Conservation (phyloP, 495 filamentous ascomycete species). For the Clohesyomyces aquaticus region DNA sequence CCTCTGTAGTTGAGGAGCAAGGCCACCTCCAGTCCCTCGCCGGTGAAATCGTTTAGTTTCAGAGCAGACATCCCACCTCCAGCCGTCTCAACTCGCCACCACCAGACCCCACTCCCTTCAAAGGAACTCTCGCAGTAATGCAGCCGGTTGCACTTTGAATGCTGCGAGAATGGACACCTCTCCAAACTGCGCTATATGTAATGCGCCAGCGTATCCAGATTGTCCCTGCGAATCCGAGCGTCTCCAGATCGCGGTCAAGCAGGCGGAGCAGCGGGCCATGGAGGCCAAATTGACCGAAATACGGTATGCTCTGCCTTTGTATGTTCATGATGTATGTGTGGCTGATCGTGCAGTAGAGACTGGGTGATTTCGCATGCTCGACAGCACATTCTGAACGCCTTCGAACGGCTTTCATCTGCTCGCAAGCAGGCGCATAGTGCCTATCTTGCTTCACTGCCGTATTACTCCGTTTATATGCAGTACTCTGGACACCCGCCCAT, state of each 20-base stretch:
- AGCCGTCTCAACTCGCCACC: neutral
- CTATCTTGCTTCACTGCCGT: conserved; percentile 61
- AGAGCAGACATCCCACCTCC: conserved; percentile 14
- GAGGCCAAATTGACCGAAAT: conserved; percentile 64
- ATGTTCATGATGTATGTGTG: conserved; percentile 8
- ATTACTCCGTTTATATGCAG: conserved; percentile 58
- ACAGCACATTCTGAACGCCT: conserved; percentile 70
- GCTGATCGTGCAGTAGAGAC: conserved; percentile 49
- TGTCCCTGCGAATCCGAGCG: conserved; percentile 73
- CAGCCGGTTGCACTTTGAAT: conserved; percentile 11
- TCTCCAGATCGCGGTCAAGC: conserved; percentile 65
- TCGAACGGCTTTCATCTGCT: conserved; percentile 61
- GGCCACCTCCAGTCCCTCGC: conserved; percentile 21
- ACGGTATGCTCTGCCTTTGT: conserved; percentile 52
- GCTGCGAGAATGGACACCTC: conserved; percentile 36
- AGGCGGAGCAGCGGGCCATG: conserved; percentile 68
- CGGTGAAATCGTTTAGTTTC: conserved; percentile 26
- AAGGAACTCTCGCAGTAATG: conserved; percentile 17
- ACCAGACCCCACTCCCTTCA: neutral
- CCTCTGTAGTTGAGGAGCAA: conserved; percentile 24
- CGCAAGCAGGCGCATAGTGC: conserved; percentile 61
- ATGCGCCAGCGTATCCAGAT: conserved; percentile 57
- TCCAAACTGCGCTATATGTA: conserved; percentile 73
- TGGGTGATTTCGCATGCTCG: conserved; percentile 74
- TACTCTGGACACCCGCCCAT: conserved; percentile 47